A percentile compares a stretch with the other conserved stretches of the same genome.
Evolutionary conservation across 345 rosid species (phyloP).

Genomic region (Brassica incana): DNA sequence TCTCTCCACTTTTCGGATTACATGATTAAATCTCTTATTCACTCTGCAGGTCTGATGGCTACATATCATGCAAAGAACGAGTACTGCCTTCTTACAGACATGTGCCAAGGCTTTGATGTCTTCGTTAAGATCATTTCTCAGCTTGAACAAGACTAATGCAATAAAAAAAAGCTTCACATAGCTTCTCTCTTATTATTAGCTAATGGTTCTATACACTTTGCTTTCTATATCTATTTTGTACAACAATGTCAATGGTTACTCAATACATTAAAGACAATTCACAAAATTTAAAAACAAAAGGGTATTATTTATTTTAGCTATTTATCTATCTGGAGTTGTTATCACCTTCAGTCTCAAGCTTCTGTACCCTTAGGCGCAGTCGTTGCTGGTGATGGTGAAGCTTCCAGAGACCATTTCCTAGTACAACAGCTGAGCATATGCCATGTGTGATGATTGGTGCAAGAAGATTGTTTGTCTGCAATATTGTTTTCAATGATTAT

Average conservation of each 20-base stretch:
- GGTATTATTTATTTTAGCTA: not conserved
- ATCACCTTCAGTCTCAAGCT: constrained; percentile 53
- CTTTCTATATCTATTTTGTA: constrained; percentile 33
- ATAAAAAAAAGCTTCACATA: constrained; percentile 16
- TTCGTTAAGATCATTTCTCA: constrained; percentile 73
- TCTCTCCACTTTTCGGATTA: not conserved
- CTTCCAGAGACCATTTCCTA: constrained; percentile 94
- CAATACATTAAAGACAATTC: constrained; percentile 19
- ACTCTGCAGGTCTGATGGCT: constrained; percentile 74
- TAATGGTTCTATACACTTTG: constrained; percentile 34
- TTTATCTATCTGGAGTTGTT: constrained; percentile 24
- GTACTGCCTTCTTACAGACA: constrained; percentile 86
- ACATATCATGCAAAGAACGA: constrained; percentile 96
- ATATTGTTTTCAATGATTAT: not conserved
- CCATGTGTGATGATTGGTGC: constrained; percentile 92
- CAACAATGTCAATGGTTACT: constrained; percentile 28
- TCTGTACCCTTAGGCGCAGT: constrained; percentile 63
- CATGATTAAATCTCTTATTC: not conserved
- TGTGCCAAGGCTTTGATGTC: constrained; percentile 88
- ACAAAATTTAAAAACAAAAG: constrained; percentile 22
- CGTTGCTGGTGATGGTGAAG: constrained; percentile 74
- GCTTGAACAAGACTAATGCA: constrained; percentile 53
- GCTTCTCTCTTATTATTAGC: constrained; percentile 22
- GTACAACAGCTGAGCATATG: constrained; percentile 79
- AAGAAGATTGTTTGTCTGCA: constrained; percentile 85